Conservation (phyloP, 1,139 yeast genomes). For the Petasospora rhodanensis region DNA sequence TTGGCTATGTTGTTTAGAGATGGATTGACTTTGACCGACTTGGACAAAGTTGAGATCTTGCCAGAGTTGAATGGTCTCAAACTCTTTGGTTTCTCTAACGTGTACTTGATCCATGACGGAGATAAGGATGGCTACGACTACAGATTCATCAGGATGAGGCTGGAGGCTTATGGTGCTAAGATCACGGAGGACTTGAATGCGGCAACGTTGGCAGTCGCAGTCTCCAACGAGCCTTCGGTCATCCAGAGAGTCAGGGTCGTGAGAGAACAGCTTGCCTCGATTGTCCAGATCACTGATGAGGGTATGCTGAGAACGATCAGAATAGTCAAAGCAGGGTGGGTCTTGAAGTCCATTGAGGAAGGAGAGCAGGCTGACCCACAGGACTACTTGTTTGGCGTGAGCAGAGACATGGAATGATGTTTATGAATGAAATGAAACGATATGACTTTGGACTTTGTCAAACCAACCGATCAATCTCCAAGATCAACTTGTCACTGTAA, state of each 20-base stretch:
- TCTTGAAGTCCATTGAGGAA: constrained; percentile 38
- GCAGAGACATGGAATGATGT: too few species aligned
- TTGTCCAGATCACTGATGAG: constrained; percentile 21
- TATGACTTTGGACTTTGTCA: too few species aligned
- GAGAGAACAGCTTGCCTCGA: constrained; percentile 26
- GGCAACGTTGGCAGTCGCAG: constrained; percentile 27
- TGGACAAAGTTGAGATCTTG: too few species aligned
- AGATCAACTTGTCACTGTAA: too few species aligned
- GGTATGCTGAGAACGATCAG: constrained; percentile 31
- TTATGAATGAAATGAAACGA: too few species aligned
- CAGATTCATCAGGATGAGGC: constrained; percentile 8
- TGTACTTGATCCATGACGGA: constrained; percentile 26
- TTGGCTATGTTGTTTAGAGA: constrained; percentile 11
- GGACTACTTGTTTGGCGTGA: too few species aligned
- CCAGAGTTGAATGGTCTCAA: constrained; percentile 3
- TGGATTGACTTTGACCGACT: too few species aligned
- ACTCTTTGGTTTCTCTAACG: constrained; percentile 26
- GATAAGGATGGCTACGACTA: constrained; percentile 7
- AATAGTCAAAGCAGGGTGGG: constrained; percentile 42
- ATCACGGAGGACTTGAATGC: constrained; percentile 17
- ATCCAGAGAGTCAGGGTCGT: constrained; percentile 8
- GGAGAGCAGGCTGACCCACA: constrained; percentile 44
- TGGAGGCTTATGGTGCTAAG: constrained; percentile 27
- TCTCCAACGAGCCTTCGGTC: constrained; percentile 9
- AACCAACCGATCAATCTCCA: too few species aligned